phyloP scores from a whole-genome alignment of 768 basidiomycete genomes.

The Boletus reticuloceps region DNA sequence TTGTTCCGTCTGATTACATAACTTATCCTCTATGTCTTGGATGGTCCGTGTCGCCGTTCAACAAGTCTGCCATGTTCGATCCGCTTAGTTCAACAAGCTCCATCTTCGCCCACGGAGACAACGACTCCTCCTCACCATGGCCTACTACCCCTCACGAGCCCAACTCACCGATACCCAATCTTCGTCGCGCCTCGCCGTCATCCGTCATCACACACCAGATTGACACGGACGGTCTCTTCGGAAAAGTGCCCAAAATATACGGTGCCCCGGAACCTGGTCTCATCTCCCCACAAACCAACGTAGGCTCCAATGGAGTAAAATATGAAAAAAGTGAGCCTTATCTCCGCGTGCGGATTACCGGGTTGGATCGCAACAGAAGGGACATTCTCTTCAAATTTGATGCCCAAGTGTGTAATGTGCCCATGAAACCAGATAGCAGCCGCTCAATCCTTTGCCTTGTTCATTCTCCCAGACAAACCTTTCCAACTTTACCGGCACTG shows the following conservation, averaged over 20 bases:
- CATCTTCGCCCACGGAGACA: slow-evolving; percentile 50
- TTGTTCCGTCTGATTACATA: slow-evolving; percentile 23
- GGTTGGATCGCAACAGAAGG: slow-evolving; percentile 90
- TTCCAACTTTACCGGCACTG: slow-evolving; percentile 82
- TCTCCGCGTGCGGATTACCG: slow-evolving; percentile 85
- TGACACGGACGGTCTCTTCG: slow-evolving; percentile 59
- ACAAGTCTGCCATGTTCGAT: slow-evolving; percentile 55
- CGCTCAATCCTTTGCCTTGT: background rate
- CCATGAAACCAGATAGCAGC: background rate
- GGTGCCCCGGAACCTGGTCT: slow-evolving; percentile 83
- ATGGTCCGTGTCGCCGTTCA: too few species aligned
- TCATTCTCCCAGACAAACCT: slow-evolving; percentile 73
- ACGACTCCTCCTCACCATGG: slow-evolving; percentile 60
- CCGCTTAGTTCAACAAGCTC: slow-evolving; percentile 60
- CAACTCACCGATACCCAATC: slow-evolving; percentile 68
- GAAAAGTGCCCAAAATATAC: slow-evolving; percentile 82
- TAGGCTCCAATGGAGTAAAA: slow-evolving; percentile 63
- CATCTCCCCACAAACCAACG: slow-evolving; percentile 68
- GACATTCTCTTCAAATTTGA: slow-evolving; percentile 94
- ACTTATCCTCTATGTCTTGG: background rate
- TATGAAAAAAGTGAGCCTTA: slow-evolving; percentile 82
- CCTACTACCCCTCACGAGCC: slow-evolving; percentile 76
- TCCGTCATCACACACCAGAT: slow-evolving; percentile 47
- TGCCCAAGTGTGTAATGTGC: slow-evolving; percentile 64
- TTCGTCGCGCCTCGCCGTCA: slow-evolving; percentile 60